Evolutionary conservation across 805 yeast genomes (phyloP).

Genomic region (Candida verbasci): DNA sequence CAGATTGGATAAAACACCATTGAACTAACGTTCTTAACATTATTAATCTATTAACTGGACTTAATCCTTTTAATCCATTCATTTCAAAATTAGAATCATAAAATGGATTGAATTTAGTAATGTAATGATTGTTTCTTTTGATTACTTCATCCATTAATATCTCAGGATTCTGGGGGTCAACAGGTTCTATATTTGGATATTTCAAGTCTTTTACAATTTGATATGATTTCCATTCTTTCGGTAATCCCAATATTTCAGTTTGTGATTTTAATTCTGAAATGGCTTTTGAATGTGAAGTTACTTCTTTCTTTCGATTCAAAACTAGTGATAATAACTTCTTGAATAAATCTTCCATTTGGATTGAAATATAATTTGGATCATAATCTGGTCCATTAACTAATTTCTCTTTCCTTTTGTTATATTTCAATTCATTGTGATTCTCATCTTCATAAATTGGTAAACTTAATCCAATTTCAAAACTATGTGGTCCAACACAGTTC

Average conservation of each 20-base stretch:
- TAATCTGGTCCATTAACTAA: conserved; percentile 5
- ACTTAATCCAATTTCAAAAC: conserved; percentile 33
- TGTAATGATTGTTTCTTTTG: conserved; percentile 12
- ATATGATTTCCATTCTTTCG: conserved; percentile 34
- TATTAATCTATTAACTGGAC: conserved; percentile 30
- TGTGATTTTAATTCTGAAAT: conserved; percentile 30
- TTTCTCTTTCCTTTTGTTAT: neutral
- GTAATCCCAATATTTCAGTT: conserved; percentile 26
- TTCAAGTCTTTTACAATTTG: conserved; percentile 7
- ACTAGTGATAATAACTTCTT: conserved; percentile 28
- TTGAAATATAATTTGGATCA: conserved; percentile 16
- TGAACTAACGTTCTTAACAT: conserved; percentile 31
- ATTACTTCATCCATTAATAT: conserved; percentile 11
- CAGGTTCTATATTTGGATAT: conserved; percentile 10
- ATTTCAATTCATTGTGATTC: neutral
- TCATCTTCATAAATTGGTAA: conserved; percentile 10
- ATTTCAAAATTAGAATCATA: conserved; percentile 22
- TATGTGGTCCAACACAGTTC: conserved; percentile 29
- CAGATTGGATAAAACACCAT: conserved; percentile 34
- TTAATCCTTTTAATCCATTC: conserved; percentile 28
- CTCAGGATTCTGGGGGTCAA: conserved; percentile 22
- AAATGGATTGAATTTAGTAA: conserved; percentile 18
- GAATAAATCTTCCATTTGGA: conserved; percentile 30
- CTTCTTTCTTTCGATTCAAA: conserved; percentile 32
- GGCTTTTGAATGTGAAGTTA: conserved; percentile 24